Evolutionary conservation across 2,329 filamentous ascomycete species (phyloP), one percentile per base, ranked within the genome.

Genomic region (Fusarium tjaetaba): DNA sequence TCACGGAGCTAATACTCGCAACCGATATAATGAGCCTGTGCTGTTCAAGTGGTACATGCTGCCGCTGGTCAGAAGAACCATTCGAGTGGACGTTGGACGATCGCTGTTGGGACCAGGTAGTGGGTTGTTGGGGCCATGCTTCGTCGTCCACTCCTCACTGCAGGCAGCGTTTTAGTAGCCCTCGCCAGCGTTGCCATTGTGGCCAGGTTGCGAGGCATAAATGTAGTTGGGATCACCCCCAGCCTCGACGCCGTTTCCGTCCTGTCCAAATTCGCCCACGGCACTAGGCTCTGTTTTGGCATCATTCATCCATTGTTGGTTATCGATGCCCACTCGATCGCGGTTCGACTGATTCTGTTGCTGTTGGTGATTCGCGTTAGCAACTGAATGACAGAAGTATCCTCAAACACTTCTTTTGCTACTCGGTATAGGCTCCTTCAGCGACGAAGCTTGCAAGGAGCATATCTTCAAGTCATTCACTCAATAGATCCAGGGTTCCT

Each of bases 111-210:
- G 16, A 28, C 52, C 20, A 49, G 24, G 24, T 22, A 41, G 34
- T 28, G 34, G 20, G 20, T 22, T 55, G 36, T 28, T 28, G 36
- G 26, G 32, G 15, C 14, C 41, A 46, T 58, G 14, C 24, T 28
- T 56, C 52, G 38, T 56, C 38, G 26, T 42, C 26, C 36, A 26
- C 38, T 55, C 36, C 51, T 42, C 26, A 28, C 26, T 7, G 36
- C 20, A 48, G 48, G 24, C 22, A 20, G 24, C n/a, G n/a, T 11
- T 34, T 60, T 85, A 89, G 78, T 88, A 90, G 53, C 84, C 84
- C 38, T 90, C 89, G 49, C 84, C 81, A 30, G 83, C 81, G n/a
- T 88, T 83, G 42, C 89, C 90, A 77, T 91, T 91, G 74, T 91
- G 89, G 34, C 86, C 86, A 41, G 84, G 79, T 75, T 89, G 87